Base-by-base conservation (phyloP, 2,329 filamentous ascomycete genomes). In the Leptographium lundbergii region DNA sequence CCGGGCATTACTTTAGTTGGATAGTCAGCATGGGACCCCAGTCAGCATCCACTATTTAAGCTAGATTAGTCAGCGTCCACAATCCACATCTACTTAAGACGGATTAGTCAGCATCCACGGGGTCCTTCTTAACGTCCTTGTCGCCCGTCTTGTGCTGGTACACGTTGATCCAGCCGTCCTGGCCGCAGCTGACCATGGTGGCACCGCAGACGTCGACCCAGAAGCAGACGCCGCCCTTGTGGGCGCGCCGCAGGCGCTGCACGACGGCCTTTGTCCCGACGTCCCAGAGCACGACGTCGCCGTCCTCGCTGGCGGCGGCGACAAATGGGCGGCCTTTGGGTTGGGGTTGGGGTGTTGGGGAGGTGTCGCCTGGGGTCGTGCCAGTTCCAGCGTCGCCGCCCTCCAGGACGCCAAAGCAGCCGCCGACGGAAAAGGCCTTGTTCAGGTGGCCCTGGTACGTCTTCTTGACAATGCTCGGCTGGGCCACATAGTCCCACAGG, bases 381-480 rank as follows among this genome's bases (percentile, higher is more conserved):
- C n/a, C n/a, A n/a, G n/a, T n/a, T n/a, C n/a, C n/a, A n/a, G n/a
- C 3, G 25, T 51, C 60, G 22, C 56, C 60, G 13, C 48, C 57
- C 17, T 66, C 66, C 67, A 72, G 66, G 57, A 82, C 78, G 14
- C 89, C 91, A 68, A 97, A 96, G 48, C 86, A 86, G 4, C 91
- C 89, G 3, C 83, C 83, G n/a, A 97, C 79, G 64, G 89, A 92
- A 72, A 88, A 97, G 62, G 86, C 86, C 58, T 83, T 79, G 70
- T 99, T 99, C 58, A 77, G 74, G 68, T 97, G 94, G 0, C 94
- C 94, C 70, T 96, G 91, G 72, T 97, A 99, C 17, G 94, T 99
- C 78, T 99, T 99, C 67, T 96, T 87, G 65, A 94, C 94, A 32
- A 85, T 84, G 45, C 63, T 66, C 25, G 66, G 67, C 9, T 92